phyloP scores from a whole-genome alignment of 345 rosid species.

The Mercurialis annua region DNA sequence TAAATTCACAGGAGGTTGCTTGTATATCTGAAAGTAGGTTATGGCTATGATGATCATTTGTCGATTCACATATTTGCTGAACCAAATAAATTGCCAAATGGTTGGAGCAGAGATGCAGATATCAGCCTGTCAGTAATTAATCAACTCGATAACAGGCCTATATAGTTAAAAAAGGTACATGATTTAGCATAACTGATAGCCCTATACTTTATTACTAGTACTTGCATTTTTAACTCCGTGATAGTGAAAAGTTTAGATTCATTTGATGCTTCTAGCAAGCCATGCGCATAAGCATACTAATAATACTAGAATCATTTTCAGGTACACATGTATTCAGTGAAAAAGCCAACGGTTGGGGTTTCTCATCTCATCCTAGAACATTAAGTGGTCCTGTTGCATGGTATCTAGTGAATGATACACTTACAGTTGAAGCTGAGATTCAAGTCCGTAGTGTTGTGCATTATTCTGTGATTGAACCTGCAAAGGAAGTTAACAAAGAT shows the following conservation, averaged over 20 bases:
- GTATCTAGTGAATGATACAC: no score
- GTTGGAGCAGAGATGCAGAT: constrained; percentile 28
- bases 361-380: not conserved
- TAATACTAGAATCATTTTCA: no score
- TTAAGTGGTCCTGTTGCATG: not conserved
- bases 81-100: constrained; percentile 19
- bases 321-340: not conserved
- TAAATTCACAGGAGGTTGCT: constrained; percentile 4
- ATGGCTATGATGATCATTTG: constrained; percentile 15
- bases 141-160: not conserved
- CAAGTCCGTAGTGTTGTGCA: not conserved
- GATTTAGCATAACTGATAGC: not conserved
- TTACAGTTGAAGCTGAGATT: constrained; percentile 4
- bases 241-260: no score
- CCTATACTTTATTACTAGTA: no score
- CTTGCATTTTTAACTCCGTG: not conserved
- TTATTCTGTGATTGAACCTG: not conserved
- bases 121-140: constrained; percentile 17
- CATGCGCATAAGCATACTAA: no score
- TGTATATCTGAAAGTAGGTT: constrained; percentile 27
- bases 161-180: not conserved
- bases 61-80: constrained; percentile 27
- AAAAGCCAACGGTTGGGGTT: constrained; percentile 7
- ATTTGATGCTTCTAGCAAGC: no score
- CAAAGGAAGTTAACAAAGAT: not conserved